phyloP scores from a whole-genome alignment of 495 filamentous ascomycete genomes.

The Neurospora intermedia region DNA sequence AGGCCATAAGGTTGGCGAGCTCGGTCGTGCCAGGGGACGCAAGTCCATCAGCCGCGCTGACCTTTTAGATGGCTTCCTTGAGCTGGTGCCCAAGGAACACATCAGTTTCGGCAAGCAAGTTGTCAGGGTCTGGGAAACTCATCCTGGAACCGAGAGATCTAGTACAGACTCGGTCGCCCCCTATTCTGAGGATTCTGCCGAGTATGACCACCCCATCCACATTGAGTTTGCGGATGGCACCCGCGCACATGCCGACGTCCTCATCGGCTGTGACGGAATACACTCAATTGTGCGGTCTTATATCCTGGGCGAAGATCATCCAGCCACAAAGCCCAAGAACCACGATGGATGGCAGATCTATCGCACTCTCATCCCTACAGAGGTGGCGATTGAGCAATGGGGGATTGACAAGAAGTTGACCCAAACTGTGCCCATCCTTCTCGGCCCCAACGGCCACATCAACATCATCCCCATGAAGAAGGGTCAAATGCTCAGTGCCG shows the following conservation, averaged over 20 bases:
- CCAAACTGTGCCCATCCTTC: constrained; percentile 22
- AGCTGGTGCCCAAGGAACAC: constrained; percentile 14
- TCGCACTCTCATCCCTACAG: constrained; percentile 27
- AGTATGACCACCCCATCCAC: constrained; percentile 7
- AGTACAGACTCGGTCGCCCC: neutral
- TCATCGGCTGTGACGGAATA: constrained; percentile 40
- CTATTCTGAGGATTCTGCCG: neutral
- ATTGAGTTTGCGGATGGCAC: constrained; percentile 28
- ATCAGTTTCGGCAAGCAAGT: constrained; percentile 24
- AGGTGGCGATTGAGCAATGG: constrained; percentile 19
- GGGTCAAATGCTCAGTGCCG: constrained; percentile 29
- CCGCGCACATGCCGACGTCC: constrained; percentile 18
- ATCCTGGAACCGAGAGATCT: neutral
- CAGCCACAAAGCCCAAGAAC: constrained; percentile 28
- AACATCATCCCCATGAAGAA: constrained; percentile 30
- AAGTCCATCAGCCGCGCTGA: constrained; percentile 29
- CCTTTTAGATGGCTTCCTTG: constrained; percentile 21
- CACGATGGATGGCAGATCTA: constrained; percentile 34
- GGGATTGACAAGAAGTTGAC: constrained; percentile 24
- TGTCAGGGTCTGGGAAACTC: constrained; percentile 11
- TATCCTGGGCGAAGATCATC: constrained; percentile 28
- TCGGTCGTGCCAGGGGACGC: constrained; percentile 28
- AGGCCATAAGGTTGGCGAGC: constrained; percentile 24
- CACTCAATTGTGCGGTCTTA: constrained; percentile 29
- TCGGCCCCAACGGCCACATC: constrained; percentile 26